These are phyloP conservation scores for Botrytis galanthina DNA, from an alignment of 2,329 filamentous ascomycete species.

Conservation along the genomic window DNA sequence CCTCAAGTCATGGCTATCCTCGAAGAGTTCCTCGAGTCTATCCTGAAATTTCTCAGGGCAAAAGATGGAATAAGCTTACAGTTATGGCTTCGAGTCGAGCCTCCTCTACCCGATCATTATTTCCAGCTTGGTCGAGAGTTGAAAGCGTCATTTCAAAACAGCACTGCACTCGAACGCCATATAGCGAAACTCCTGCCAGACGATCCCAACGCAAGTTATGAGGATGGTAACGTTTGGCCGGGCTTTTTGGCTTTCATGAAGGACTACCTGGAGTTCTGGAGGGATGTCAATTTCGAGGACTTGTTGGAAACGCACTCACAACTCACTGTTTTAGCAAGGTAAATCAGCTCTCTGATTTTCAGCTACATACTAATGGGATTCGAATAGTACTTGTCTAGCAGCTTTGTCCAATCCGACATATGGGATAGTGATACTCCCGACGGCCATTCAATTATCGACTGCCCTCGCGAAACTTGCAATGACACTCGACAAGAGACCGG, in stretches of 20 bases:
- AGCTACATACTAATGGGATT: conserved; percentile 17
- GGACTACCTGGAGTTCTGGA: conserved; percentile 76
- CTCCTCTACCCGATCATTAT: conserved; percentile 66
- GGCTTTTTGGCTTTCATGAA: conserved; percentile 77
- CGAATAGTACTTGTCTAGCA: conserved; percentile 70
- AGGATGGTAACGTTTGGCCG: conserved; percentile 67
- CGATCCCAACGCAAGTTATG: conserved; percentile 62
- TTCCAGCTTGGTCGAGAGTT: conserved; percentile 66
- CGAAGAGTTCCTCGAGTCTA: conserved; percentile 64
- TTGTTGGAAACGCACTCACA: conserved; percentile 72
- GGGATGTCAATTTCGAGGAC: conserved; percentile 76
- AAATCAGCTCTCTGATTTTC: conserved; percentile 39
- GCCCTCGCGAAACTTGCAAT: conserved; percentile 81
- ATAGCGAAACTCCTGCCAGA: conserved; percentile 64
- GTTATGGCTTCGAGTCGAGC: conserved; percentile 72
- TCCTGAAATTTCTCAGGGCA: conserved; percentile 59
- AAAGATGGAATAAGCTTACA: conserved; percentile 66
- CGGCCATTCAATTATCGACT: conserved; percentile 77
- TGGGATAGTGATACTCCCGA: conserved; percentile 78
- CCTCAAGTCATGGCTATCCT: conserved; percentile 55
- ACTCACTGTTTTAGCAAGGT: conserved; percentile 74
- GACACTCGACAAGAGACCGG: conserved; percentile 75
- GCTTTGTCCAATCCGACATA: conserved; percentile 77
- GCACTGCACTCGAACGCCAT: conserved; percentile 57
- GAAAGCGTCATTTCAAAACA: conserved; percentile 51